Percentiles rank a stretch among this genome's conserved stretches.
phyloP scores from a whole-genome alignment of 495 filamentous ascomycete species.

The Clavariopsis aquatica region DNA sequence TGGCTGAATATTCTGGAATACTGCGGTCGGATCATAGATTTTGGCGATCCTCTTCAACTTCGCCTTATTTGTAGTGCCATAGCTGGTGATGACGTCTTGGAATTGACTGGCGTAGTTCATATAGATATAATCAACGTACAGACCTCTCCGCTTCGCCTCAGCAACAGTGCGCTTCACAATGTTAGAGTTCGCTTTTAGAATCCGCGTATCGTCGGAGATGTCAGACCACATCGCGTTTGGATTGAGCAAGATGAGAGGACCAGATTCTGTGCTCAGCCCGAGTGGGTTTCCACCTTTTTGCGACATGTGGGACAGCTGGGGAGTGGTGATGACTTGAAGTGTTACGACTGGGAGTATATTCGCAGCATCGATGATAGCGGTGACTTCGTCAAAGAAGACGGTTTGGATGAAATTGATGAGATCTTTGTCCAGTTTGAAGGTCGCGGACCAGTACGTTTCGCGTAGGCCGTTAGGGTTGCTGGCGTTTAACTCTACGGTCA shows the following conservation, averaged over 20 bases:
- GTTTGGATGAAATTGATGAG: slow-evolving; percentile 15
- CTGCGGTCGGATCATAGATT: slow-evolving; percentile 21
- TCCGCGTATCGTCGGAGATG: slow-evolving; percentile 41
- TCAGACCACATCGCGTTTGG: slow-evolving; percentile 42
- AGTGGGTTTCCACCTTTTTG: slow-evolving; percentile 27
- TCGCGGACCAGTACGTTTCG: slow-evolving; percentile 26
- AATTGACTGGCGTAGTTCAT: slow-evolving; percentile 33
- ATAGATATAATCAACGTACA: slow-evolving; percentile 20
- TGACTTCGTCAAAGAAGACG: slow-evolving; percentile 28
- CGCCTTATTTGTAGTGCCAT: slow-evolving; percentile 24
- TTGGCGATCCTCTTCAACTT: slow-evolving; percentile 12
- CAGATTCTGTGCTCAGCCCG: slow-evolving; percentile 10
- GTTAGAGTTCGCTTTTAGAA: slow-evolving; percentile 40
- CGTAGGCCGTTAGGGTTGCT: slow-evolving; percentile 50
- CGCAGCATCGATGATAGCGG: slow-evolving; percentile 13
- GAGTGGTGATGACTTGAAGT: slow-evolving; percentile 26
- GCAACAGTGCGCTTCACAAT: slow-evolving; percentile 35
- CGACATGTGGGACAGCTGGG: slow-evolving; percentile 16
- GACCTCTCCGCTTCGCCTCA: slow-evolving; percentile 12
- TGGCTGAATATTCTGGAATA: slow-evolving; percentile 27
- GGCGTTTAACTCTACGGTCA: slow-evolving; percentile 49
- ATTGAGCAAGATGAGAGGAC: slow-evolving; percentile 19
- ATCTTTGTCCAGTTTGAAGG: slow-evolving; percentile 26
- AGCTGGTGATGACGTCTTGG: slow-evolving; percentile 27
- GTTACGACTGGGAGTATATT: slow-evolving; percentile 10